Evolutionary conservation across 345 rosid species (phyloP).

Genomic region (rapeseed (Brassica napus)): DNA sequence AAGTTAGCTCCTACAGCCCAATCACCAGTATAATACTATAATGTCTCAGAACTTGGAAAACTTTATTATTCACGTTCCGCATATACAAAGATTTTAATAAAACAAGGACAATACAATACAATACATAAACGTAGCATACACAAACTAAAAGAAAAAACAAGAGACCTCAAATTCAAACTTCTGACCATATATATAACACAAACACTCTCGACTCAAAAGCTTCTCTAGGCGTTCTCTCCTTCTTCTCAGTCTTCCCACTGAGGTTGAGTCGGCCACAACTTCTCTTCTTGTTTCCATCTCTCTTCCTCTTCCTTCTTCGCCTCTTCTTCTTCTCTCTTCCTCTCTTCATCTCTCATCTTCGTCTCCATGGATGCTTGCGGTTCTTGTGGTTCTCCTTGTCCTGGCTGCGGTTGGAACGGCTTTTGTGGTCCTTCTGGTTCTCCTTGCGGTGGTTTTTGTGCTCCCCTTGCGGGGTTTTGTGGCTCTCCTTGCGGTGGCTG

Average conservation of each 20-base stretch:
- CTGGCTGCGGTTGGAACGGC: neutral
- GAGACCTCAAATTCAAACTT: slow-evolving; percentile 10
- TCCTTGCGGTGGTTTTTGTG: neutral
- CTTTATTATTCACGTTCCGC: slow-evolving; percentile 10
- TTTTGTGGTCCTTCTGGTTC: neutral
- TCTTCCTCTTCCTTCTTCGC: slow-evolving; percentile 22
- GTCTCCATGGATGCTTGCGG: neutral
- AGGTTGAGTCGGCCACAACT: slow-evolving; percentile 8
- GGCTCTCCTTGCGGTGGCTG: neutral
- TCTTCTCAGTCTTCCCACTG: slow-evolving; percentile 10
- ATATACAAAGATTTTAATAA: neutral
- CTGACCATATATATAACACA: slow-evolving; percentile 7
- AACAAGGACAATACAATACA: neutral
- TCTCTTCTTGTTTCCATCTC: slow-evolving; percentile 6
- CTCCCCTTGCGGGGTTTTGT: neutral
- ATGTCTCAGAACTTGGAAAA: too few relatives aligned
- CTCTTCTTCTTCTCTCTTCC: slow-evolving; percentile 26
- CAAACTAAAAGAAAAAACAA: neutral
- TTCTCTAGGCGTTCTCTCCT: slow-evolving; percentile 1
- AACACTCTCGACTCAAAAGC: slow-evolving; percentile 7
- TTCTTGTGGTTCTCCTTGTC: neutral
- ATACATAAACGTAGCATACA: slow-evolving; percentile 2
- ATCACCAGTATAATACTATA: too few relatives aligned
- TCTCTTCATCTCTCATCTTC: slow-evolving; percentile 24
- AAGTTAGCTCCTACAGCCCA: too few relatives aligned